Percentiles rank a stretch among this genome's conserved stretches.
These are phyloP conservation scores for Epicoccum sorghinum DNA, from an alignment of 2,329 filamentous ascomycete species.

Conservation along the genomic window DNA sequence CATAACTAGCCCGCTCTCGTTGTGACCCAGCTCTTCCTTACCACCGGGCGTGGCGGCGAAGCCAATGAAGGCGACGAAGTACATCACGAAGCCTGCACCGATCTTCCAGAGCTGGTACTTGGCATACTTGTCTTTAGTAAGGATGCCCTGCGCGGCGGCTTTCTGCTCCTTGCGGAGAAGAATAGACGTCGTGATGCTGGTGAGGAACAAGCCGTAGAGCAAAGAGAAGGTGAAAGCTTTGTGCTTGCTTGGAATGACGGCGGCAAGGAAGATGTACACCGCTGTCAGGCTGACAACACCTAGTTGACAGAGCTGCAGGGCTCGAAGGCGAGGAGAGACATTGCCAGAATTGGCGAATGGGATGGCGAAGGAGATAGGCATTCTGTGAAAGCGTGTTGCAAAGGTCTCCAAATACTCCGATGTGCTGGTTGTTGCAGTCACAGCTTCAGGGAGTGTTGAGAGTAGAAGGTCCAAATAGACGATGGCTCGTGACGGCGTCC, in stretches of 20 bases:
- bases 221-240: conserved; percentile 33
- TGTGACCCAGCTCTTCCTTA: conserved; percentile 5
- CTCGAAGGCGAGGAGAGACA: conserved; percentile 26
- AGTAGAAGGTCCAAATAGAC: not conserved
- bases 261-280: conserved; percentile 24
- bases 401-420: no score
- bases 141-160: conserved; percentile 19
- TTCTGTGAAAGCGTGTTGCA: not conserved
- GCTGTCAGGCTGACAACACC: conserved; percentile 20
- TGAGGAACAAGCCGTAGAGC: conserved; percentile 28
- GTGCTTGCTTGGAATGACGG: conserved; percentile 25
- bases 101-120: conserved; percentile 35
- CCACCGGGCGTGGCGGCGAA: conserved; percentile 13
- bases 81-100: conserved; percentile 21
- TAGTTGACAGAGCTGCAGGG: conserved; percentile 27
- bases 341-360: conserved; percentile 6
- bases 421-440: no score
- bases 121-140: conserved; percentile 31
- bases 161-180: conserved; percentile 28
- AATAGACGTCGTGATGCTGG: conserved; percentile 26
- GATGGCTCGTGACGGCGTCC: not conserved
- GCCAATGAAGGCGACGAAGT: conserved; percentile 26
- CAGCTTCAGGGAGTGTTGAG: no score
- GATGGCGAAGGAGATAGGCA: conserved; percentile 12
- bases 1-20: conserved; percentile 23